Conservation (phyloP, 1,139 yeast species). For the Barnettozyma hawaiiensis region DNA sequence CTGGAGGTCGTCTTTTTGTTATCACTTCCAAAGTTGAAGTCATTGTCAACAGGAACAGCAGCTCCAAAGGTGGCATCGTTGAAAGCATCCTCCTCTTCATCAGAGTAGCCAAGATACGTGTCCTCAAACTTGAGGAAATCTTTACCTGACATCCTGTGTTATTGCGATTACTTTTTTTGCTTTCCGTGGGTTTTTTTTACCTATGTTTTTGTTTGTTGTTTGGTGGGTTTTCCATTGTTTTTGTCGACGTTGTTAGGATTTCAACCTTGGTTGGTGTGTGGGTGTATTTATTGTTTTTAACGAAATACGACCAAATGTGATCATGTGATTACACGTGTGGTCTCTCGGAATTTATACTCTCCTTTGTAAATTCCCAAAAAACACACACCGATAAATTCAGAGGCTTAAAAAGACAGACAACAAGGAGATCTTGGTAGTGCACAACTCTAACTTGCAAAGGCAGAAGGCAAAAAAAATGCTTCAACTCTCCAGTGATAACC, state of each 20-base stretch:
- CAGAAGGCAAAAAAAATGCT: too few species aligned
- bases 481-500: conserved; percentile 42
- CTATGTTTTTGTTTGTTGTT: too few species aligned
- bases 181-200: too few species aligned
- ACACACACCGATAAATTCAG: not conserved
- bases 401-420: too few species aligned
- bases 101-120: conserved; percentile 68
- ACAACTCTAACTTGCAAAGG: not conserved
- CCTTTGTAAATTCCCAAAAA: too few species aligned
- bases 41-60: conserved; percentile 53
- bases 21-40: conserved; percentile 61
- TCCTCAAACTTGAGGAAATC: conserved; percentile 51
- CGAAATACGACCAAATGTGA: not conserved
- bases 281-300: conserved; percentile 6
- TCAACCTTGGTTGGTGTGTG: not conserved
- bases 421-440: too few species aligned
- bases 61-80: conserved; percentile 88
- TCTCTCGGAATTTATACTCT: not conserved
- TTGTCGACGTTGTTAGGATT: conserved; percentile 5
- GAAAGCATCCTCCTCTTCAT: conserved; percentile 76
- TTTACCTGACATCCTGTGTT: conserved; percentile 2
- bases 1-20: conserved; percentile 1
- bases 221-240: not conserved
- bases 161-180: too few species aligned
- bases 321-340: not conserved